Evolutionary conservation across 371 early-diverging fungal genomes (phyloP), one percentile per base, ranked within the genome.

Genomic region (Actinomortierella wolfii): DNA sequence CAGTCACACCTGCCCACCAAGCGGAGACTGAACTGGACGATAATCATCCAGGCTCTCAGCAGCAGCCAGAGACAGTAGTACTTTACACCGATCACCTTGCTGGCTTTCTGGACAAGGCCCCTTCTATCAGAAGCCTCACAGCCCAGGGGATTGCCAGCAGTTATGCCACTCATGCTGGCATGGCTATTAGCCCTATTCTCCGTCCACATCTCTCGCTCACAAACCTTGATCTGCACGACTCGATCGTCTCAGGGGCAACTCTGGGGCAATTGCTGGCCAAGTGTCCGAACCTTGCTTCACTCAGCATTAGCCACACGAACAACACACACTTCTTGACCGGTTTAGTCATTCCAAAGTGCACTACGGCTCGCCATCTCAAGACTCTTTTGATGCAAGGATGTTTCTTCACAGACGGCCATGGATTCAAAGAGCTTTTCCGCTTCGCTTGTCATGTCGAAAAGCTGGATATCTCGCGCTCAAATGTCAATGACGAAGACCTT

Each of bases 371-470:
- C 17, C 6, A 41, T 4, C 41, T 73, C 20, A 56, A 59, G 18
- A 47, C 51, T 2, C 51, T 73, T 14, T 14, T 49, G 13, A 29
- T 73, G 18, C 28, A 62, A 2, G 57, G 50, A 29, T 73, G 74
- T 34, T 63, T 63, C 21, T 73, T 73, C 41, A 23, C 67, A 58
- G 74, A 73, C 26, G 74, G 74, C 14, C 64, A 66, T 20, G 74
- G 67, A 39, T 67, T 56, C 59, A 73, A 73, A 29, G 67, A 73
- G 47, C 56, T 73, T 17, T 63, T 73, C 56, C 59, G 59, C 15
- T 56, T 67, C 4, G 51, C 54, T 0, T 63, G 63, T 3, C 54
- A 56, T 23, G 53, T 73, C 23, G 7, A 20, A 5, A 54, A 34
- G 2, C 59, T 67, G 8, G 67, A 73, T 13, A 55, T 67, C 14